These are phyloP conservation scores for Podila epigama DNA, from an alignment of 192 early-diverging fungal species.

Conservation along the genomic window DNA sequence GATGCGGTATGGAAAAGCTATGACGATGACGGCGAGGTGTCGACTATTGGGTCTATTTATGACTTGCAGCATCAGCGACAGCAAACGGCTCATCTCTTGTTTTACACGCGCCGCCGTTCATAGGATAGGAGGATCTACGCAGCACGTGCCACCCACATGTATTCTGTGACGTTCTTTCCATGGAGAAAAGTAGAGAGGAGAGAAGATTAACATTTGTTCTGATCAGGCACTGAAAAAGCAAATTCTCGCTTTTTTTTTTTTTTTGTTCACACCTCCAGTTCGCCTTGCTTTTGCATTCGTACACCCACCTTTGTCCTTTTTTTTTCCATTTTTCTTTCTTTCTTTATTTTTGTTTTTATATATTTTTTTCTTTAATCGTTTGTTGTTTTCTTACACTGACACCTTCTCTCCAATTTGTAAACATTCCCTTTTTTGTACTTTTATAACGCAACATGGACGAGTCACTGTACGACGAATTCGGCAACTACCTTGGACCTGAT, in stretches of 20 bases:
- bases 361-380: background rate
- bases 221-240: too few species aligned
- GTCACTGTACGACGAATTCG: slow-evolving; percentile 89
- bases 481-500: slow-evolving; percentile 99
- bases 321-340: background rate
- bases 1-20: slow-evolving; percentile 22
- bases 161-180: too few species aligned
- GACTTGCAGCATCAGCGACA: slow-evolving; percentile 19
- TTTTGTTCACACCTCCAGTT: too few species aligned
- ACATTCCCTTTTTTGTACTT: background rate
- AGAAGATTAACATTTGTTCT: too few species aligned
- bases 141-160: too few species aligned
- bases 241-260: too few species aligned
- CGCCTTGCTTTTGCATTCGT: too few species aligned
- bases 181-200: too few species aligned
- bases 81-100: slow-evolving; percentile 24
- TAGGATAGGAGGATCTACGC: too few species aligned
- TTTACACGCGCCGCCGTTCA: too few species aligned
- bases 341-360: background rate
- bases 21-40: slow-evolving; percentile 10
- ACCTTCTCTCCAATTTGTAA: background rate
- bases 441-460: slow-evolving; percentile 70
- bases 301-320: background rate
- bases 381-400: background rate
- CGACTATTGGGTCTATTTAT: slow-evolving; percentile 17